Evolutionary conservation across 352 stramenopile genomes (phyloP).

Genomic region (Pythium oligandrum): DNA sequence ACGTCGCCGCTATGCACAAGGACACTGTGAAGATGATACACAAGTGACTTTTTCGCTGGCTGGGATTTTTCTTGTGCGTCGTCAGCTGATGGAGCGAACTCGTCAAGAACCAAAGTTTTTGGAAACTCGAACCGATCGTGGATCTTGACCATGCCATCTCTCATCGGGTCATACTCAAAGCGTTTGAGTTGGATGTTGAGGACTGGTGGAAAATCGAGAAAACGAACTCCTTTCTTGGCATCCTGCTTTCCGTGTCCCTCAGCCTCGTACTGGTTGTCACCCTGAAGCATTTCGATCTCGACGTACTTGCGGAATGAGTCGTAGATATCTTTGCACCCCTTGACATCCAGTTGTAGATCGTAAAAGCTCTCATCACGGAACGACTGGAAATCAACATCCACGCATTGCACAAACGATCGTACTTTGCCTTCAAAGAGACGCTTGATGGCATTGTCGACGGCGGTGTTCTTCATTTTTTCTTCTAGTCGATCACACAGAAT

Average conservation of each 20-base stretch:
- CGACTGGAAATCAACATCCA: slow-evolving; percentile 88
- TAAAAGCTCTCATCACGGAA: slow-evolving; percentile 90
- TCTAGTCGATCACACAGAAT: slow-evolving; percentile 91
- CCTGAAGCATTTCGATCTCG: slow-evolving; percentile 89
- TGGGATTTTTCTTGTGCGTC: slow-evolving; percentile 2
- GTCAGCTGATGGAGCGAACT: slow-evolving; percentile 38
- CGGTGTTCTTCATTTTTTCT: slow-evolving; percentile 91
- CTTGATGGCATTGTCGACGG: slow-evolving; percentile 74
- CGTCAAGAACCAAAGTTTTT: slow-evolving; percentile 66
- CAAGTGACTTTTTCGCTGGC: slow-evolving; percentile 18
- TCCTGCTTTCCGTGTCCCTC: slow-evolving; percentile 88
- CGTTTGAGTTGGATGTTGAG: slow-evolving; percentile 92
- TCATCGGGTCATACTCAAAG: slow-evolving; percentile 85
- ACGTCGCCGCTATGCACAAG: slow-evolving; percentile 85
- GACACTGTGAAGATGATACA: slow-evolving; percentile 84
- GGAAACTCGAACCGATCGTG: slow-evolving; percentile 87
- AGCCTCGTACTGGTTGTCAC: slow-evolving; percentile 93
- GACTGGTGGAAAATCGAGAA: slow-evolving; percentile 84
- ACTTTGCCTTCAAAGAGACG: slow-evolving; percentile 89
- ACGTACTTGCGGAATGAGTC: slow-evolving; percentile 91
- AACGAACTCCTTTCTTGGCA: slow-evolving; percentile 85
- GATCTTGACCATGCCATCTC: slow-evolving; percentile 87
- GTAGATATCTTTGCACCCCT: slow-evolving; percentile 87
- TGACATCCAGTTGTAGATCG: slow-evolving; percentile 91
- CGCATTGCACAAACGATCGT: slow-evolving; percentile 87